phyloP scores from a whole-genome alignment of 257 asterid genomes.

The Solanum ossicruentum region DNA sequence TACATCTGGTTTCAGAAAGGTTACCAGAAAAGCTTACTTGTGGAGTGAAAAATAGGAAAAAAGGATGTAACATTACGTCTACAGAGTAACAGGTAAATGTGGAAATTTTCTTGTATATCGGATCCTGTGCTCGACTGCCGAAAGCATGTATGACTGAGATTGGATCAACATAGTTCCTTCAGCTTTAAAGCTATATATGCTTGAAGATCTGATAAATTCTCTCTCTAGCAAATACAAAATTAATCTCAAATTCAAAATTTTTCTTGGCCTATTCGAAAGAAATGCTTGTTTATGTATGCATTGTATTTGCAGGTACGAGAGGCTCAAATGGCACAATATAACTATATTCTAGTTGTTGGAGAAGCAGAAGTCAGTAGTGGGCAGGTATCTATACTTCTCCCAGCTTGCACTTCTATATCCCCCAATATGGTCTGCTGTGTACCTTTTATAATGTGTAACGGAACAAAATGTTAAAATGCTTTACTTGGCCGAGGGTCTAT shows the following conservation, averaged over 20 bases:
- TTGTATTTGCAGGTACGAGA: conserved; percentile 59
- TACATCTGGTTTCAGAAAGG: neutral
- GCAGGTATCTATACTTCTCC: neutral
- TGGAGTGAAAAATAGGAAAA: neutral
- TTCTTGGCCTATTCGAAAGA: neutral
- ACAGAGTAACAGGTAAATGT: neutral
- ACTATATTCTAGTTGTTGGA: conserved; percentile 92
- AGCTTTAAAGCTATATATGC: neutral
- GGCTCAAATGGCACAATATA: conserved; percentile 92
- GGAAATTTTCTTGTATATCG: neutral
- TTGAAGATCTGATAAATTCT: neutral
- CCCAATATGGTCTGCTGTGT: neutral
- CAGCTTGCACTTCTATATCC: neutral
- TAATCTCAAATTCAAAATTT: neutral
- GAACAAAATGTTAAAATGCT: neutral
- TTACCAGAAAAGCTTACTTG: neutral
- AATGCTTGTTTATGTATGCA: neutral
- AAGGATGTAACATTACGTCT: neutral
- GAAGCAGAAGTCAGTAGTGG: conserved; percentile 79
- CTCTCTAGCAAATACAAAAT: neutral
- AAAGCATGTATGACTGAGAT: neutral
- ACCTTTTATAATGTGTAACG: neutral
- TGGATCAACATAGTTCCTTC: neutral
- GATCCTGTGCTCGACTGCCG: neutral
- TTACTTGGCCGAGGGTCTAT: neutral